phyloP scores from a whole-genome alignment of 306 rosid species.

The Ormosia emarginata region DNA sequence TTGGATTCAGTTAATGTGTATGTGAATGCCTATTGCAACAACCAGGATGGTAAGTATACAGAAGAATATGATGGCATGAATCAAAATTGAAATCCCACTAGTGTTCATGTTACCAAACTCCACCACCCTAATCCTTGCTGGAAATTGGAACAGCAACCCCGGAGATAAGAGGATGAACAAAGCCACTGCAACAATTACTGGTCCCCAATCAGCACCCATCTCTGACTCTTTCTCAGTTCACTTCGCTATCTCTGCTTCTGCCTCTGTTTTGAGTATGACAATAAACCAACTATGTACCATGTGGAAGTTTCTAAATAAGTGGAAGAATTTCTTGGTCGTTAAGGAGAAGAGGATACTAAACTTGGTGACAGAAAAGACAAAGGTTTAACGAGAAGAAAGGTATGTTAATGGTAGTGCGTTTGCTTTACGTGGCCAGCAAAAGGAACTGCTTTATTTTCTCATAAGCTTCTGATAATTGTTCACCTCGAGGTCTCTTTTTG shows the following conservation, averaged over 20 bases:
- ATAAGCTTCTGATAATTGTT: constrained; percentile 40
- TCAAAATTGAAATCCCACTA: constrained; percentile 88
- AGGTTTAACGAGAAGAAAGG: constrained; percentile 66
- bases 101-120: constrained; percentile 97
- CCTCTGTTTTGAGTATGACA: not conserved
- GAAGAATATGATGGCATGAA: constrained; percentile 84
- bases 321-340: constrained; percentile 61
- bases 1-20: constrained; percentile 51
- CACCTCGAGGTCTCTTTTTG: constrained; percentile 13
- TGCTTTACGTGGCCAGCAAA: constrained; percentile 54
- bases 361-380: constrained; percentile 60
- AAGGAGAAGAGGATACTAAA: constrained; percentile 80
- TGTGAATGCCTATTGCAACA: constrained; percentile 85
- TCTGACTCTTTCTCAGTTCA: not conserved
- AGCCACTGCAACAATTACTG: constrained; percentile 69
- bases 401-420: constrained; percentile 54
- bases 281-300: constrained; percentile 1
- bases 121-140: constrained; percentile 67
- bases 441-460: constrained; percentile 19
- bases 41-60: constrained; percentile 75
- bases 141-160: constrained; percentile 81
- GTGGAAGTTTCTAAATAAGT: constrained; percentile 26
- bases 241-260: not conserved
- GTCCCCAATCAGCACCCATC: constrained; percentile 96
- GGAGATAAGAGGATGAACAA: constrained; percentile 88